Base-by-base conservation (phyloP, 768 basidiomycete species). In the Kwoniella botswanensis region DNA sequence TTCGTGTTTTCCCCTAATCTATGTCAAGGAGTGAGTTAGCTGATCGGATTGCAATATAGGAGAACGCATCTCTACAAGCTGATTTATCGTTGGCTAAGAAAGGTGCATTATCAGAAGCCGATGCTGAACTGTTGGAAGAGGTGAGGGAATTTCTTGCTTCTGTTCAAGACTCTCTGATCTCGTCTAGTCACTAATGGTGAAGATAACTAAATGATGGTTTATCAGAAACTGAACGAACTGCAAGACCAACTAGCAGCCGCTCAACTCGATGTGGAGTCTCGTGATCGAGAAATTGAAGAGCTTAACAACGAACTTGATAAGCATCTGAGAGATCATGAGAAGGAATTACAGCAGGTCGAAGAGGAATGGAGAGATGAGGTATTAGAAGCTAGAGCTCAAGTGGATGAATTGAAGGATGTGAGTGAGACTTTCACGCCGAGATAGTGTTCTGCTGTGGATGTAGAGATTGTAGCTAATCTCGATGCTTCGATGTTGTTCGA, bases 311-410 rank as follows among this genome's bases (percentile, higher is more conserved):
- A 94, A 59, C 82, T 96, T 56, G 87, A 93, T 4, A 85, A 84
- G 6, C 91, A 75, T 42, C 24, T 77, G 52, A 69, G 76, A 22
- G 82, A 82, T 57, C 75, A 77, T 46, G 79, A 83, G 55, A 77
- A 77, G 67, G 81, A 81, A 63, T 72, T 81, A 22, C 64, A 79
- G 59, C 75, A 77, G 2, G 90, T 93, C 7, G 92, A 93, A 76
- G 88, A 90, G 54, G 92, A 93, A 76, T 96, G 93, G 93, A 86
- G 90, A 66, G 92, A 91, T 3, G 94, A 96, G 79, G 89, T 95
- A 2, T 89, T 93, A 71, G 92, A 93, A 73, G 89, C 89, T 1
- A 86, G 90, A 70, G 87, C 86, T 2, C 92, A 93, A 75, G 88
- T 90, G 0, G 92, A 93, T 67, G 92, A 95, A 81, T 86, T 85